A percentile compares a stretch with the other conserved stretches of the same genome.
These are phyloP conservation scores for Tilletia caries DNA, from an alignment of 1,284 basidiomycete species.

Conservation along the genomic window DNA sequence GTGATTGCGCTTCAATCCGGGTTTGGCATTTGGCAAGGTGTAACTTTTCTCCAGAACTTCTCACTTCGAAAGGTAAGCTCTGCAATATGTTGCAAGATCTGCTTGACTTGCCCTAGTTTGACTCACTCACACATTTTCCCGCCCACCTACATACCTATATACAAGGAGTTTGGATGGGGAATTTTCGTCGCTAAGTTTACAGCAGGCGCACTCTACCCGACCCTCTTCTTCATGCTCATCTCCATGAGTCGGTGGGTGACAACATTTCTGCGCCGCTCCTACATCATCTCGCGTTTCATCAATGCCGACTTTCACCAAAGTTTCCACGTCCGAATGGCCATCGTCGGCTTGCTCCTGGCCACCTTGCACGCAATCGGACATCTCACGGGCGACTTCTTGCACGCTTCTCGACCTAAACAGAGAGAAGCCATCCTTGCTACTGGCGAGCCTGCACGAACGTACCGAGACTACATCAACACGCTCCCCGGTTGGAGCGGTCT, in stretches of 20 bases:
- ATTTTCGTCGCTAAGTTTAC: constrained; percentile 17
- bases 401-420: not conserved
- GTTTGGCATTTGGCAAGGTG: constrained; percentile 20
- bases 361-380: constrained; percentile 11
- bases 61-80: not conserved
- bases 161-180: constrained; percentile 15
- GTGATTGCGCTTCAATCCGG: constrained; percentile 10
- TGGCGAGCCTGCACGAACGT: not conserved
- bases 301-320: not conserved
- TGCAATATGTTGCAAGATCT: not conserved
- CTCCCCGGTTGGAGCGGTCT: constrained; percentile 15
- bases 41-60: constrained; percentile 3
- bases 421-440: not conserved
- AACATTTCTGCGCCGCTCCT: not conserved
- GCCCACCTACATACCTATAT: no score
- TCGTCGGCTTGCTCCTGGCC: constrained; percentile 7
- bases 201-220: constrained; percentile 22
- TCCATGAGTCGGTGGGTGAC: constrained; percentile 11
- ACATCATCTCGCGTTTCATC: not conserved
- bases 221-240: constrained; percentile 18
- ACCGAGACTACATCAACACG: constrained; percentile 7
- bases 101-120: not conserved
- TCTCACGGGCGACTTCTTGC: constrained; percentile 15
- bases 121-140: no score
- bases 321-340: constrained; percentile 11